Evolutionary conservation across 805 yeast genomes (phyloP), one percentile per base, ranked within the genome.

Genomic region (Cyberlindnera mississippiensis): DNA sequence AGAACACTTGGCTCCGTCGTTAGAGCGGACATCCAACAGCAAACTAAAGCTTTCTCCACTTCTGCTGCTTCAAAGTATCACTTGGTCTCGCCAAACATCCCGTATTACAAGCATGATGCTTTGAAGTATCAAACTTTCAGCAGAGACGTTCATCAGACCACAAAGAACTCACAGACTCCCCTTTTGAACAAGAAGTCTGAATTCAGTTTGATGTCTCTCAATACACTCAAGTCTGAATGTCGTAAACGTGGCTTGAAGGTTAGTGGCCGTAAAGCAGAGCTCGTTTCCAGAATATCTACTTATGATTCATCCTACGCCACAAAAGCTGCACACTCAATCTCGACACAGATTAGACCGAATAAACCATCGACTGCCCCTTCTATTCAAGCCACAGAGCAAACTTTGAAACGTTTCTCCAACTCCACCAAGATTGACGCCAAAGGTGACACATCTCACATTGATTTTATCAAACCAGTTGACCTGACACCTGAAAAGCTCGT

Each of bases 201-300:
- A 29, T 61, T 60, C 37, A 38, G 51, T 7, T 49, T 62, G 22
- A 72, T 79, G 75, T 76, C 76, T 33, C 62, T 80, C 30, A 72
- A 74, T 40, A 68, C 76, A 2, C 67, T 82, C 50, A 79, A 76
- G 55, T 59, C 57, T 39, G 86, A 81, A 56, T 79, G 86, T 56
- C 73, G 75, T 42, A 65, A 63, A 42, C 70, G 82, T 46, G 85
- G 85, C 0, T 59, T 82, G 45, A 77, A 73, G 51, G 72, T 80
- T 0, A 63, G 76, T n/a, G 89, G 89, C 12, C 69, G 69, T 37
- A 82, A 82, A 53, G 59, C 71, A 9, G 86, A 82, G 24, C 61
- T 82, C 18, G 67, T 80, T 19, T 55, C 61, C 9, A 58, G 71
- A 41, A 56, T 61, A 18, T 38, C 56, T 22, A 46, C 54, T 6